Evolutionary conservation across 345 rosid genomes (phyloP).

Genomic region (Dipteronia sinensis): DNA sequence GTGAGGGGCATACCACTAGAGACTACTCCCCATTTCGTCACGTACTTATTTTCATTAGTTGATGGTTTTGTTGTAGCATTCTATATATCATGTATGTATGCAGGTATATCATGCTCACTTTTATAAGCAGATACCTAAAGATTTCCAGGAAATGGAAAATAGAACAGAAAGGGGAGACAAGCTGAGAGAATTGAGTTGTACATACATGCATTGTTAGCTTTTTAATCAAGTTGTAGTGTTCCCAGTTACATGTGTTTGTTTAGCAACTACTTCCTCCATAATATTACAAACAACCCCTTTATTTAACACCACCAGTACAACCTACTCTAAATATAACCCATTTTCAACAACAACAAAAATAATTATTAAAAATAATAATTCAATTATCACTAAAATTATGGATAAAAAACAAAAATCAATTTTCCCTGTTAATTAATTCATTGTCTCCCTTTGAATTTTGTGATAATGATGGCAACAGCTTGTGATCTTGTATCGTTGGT

Average conservation of each 20-base stretch:
- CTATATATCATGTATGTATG: no score
- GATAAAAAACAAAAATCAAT: not conserved
- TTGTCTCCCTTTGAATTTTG: not conserved
- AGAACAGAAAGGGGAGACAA: not conserved
- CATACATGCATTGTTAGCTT: not conserved
- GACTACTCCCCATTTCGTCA: no score
- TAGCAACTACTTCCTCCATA: not conserved
- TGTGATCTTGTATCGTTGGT: conserved; percentile 18
- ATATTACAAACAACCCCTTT: not conserved
- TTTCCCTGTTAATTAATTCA: not conserved
- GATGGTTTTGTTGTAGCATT: no score
- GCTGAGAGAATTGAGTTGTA: not conserved
- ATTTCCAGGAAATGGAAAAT: not conserved
- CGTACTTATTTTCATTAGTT: no score
- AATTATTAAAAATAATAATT: not conserved
- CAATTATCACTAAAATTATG: not conserved
- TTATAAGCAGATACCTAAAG: no score
- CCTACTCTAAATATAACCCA: conserved; percentile 15
- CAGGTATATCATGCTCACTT: no score
- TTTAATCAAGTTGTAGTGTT: not conserved
- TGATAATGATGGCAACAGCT: conserved; percentile 17
- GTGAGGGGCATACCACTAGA: no score
- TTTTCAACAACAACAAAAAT: not conserved
- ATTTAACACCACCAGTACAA: conserved; percentile 13
- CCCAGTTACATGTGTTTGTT: conserved; percentile 8